Conservation (phyloP, 2,329 filamentous ascomycete genomes). For the Botryotinia narcissicola region DNA sequence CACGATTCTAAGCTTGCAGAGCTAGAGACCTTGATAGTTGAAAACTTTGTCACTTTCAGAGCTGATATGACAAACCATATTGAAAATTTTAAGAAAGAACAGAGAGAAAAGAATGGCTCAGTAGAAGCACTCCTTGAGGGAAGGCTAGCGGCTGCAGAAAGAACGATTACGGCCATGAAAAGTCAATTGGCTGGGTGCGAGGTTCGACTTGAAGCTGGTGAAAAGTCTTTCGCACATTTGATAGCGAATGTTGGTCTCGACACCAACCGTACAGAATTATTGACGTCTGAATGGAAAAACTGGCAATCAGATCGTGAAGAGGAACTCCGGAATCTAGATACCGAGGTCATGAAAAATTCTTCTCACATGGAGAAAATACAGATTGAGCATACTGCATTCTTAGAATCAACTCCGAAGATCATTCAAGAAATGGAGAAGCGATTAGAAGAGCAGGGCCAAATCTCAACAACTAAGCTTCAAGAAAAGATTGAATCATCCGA, state of each 20-base stretch:
- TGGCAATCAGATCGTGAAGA: slow-evolving; percentile 9
- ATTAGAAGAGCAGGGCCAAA: not conserved
- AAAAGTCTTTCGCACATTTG: not conserved
- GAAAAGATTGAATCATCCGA: not conserved
- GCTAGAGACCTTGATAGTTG: not conserved
- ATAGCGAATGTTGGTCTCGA: not conserved
- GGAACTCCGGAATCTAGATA: slow-evolving; percentile 2
- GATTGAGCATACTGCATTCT: not conserved
- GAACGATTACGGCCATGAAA: not conserved
- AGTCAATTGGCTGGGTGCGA: not conserved
- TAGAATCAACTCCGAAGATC: not conserved
- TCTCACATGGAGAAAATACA: slow-evolving; percentile 1
- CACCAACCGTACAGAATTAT: not conserved
- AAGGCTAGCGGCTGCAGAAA: not conserved
- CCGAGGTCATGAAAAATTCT: slow-evolving; percentile 4
- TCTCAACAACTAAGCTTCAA: not conserved
- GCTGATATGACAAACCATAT: not conserved
- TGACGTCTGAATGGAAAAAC: not conserved
- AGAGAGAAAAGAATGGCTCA: not conserved
- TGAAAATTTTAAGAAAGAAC: not conserved
- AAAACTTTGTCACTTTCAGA: not conserved
- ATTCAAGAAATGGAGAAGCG: slow-evolving; percentile 9
- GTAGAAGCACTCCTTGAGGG: not conserved
- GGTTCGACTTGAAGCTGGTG: not conserved
- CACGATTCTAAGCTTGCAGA: not conserved